These are phyloP conservation scores for Penicillium parvum DNA, from an alignment of 495 filamentous ascomycete species.

Conservation along the genomic window DNA sequence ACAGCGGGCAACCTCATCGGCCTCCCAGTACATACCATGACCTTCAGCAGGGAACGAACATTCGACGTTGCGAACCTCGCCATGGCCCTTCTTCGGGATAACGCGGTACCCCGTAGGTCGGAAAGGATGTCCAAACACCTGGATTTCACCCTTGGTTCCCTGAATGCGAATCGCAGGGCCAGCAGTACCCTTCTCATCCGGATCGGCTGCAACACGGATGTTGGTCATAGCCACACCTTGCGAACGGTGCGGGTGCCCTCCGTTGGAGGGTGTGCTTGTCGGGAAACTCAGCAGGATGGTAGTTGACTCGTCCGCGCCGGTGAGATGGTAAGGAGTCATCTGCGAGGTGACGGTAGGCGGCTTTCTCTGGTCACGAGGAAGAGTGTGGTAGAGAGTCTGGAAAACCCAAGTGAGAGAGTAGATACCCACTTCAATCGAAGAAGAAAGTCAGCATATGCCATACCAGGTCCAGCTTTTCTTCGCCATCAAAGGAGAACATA, in stretches of 20 bases:
- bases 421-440: conserved; percentile 58
- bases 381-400: conserved; percentile 81
- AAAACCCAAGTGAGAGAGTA: conserved; percentile 92
- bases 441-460: neutral
- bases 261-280: conserved; percentile 47
- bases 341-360: conserved; percentile 55
- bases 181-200: conserved; percentile 56
- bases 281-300: conserved; percentile 78
- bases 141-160: conserved; percentile 81
- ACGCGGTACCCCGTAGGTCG: conserved; percentile 63
- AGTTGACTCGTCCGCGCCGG: conserved; percentile 80
- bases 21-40: conserved; percentile 93
- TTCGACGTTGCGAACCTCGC: conserved; percentile 53
- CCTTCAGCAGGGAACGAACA: conserved; percentile 63
- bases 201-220: conserved; percentile 64
- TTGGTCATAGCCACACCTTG: conserved; percentile 77
- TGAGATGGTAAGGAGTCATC: conserved; percentile 70
- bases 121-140: conserved; percentile 71
- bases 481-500: conserved; percentile 24
- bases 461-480: neutral
- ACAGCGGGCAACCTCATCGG: conserved; percentile 82
- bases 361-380: conserved; percentile 51
- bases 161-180: conserved; percentile 75
- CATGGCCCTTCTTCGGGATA: conserved; percentile 38
- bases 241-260: conserved; percentile 32